A percentile compares a stretch with the other conserved stretches of the same genome.
phyloP scores from a whole-genome alignment of 805 yeast genomes.

The Suhomyces sp. region DNA sequence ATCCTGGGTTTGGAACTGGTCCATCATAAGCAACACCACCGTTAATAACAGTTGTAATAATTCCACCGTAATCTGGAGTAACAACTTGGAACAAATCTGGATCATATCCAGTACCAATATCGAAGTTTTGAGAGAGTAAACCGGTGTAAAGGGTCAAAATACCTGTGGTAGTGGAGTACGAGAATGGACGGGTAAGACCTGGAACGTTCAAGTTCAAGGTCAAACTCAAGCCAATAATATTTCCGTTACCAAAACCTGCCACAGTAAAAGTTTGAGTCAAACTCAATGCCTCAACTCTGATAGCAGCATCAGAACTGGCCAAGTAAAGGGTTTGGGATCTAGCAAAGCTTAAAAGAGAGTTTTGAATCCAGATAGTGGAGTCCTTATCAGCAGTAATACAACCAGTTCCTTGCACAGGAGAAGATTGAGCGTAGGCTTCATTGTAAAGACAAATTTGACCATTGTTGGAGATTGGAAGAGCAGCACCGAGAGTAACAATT shows the following conservation, averaged over 20 bases:
- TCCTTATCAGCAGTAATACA: conserved; percentile 20
- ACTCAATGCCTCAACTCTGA: conserved; percentile 16
- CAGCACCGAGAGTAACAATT: conserved; percentile 15
- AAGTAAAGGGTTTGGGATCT: conserved; percentile 11
- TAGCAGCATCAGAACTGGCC: conserved; percentile 5
- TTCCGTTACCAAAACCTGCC: conserved; percentile 28
- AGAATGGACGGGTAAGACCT: background rate
- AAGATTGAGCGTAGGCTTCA: conserved; percentile 18
- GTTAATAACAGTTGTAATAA: conserved; percentile 2
- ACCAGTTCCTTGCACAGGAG: conserved; percentile 23
- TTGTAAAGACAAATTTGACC: conserved; percentile 22
- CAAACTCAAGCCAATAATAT: conserved; percentile 22
- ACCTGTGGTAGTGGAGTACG: conserved; percentile 13
- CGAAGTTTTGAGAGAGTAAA: conserved; percentile 6
- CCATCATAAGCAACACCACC: conserved; percentile 12
- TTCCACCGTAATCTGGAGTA: conserved; percentile 5
- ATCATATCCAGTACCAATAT: conserved; percentile 10
- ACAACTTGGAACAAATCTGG: conserved; percentile 2
- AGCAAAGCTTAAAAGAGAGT: conserved; percentile 5
- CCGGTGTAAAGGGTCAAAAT: conserved; percentile 15
- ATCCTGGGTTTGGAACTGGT: conserved; percentile 7
- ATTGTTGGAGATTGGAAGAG: conserved; percentile 9
- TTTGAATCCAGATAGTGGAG: conserved; percentile 10
- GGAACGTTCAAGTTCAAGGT: background rate
- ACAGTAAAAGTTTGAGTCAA: conserved; percentile 18